phyloP scores from a whole-genome alignment of 768 basidiomycete species.

The Pulveroboletus sp. region DNA sequence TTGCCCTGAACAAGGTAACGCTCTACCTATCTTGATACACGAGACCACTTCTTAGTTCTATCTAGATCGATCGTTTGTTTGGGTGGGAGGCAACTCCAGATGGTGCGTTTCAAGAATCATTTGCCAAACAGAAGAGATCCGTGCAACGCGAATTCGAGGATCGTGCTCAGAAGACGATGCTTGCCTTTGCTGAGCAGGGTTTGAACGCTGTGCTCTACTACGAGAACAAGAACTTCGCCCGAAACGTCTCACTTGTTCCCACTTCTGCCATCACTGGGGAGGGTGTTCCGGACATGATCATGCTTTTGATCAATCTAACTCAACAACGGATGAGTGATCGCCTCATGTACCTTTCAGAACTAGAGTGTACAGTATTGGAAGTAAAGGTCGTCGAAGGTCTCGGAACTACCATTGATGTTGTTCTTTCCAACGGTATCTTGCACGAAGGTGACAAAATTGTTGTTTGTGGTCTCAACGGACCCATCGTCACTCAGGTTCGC shows the following conservation, averaged over 20 bases:
- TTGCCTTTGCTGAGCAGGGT: constrained; percentile 98
- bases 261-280: constrained; percentile 98
- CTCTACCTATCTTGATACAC: constrained; percentile 1
- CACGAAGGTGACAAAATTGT: constrained; percentile 93
- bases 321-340: constrained; percentile 97
- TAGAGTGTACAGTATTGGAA: constrained; percentile 97
- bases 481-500: constrained; percentile 92
- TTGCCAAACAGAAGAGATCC: constrained; percentile 73
- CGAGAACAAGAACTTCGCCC: constrained; percentile 93
- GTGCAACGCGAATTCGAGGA: constrained; percentile 93
- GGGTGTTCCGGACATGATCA: constrained; percentile 99
- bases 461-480: constrained; percentile 94
- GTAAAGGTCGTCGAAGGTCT: constrained; percentile 98
- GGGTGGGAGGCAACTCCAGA: constrained; percentile 91
- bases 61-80: constrained; percentile 95
- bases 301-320: constrained; percentile 94
- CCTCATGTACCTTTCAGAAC: constrained; percentile 95
- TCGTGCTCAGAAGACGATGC: constrained; percentile 75
- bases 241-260: constrained; percentile 94
- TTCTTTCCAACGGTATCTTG: constrained; percentile 91
- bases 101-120: constrained; percentile 88
- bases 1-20: constrained; percentile 90
- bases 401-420: constrained; percentile 96
- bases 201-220: constrained; percentile 95
- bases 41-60: constrained; percentile 6